A percentile compares a stretch with the other conserved stretches of the same genome.
Evolutionary conservation across 2,329 filamentous ascomycete species (phyloP).

Genomic region (Falciphora oryzae): DNA sequence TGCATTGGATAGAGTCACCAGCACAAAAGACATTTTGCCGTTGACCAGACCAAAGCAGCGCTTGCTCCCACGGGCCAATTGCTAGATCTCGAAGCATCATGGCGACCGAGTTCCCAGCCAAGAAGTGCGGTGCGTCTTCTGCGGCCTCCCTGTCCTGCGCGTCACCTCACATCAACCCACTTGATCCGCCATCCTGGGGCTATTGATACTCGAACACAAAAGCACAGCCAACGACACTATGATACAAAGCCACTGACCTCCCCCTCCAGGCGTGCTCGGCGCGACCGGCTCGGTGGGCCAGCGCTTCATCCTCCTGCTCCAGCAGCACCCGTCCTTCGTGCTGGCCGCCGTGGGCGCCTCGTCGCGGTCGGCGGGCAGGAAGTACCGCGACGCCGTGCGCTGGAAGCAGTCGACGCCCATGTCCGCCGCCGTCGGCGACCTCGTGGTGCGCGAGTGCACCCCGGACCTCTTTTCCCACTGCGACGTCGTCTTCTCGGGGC

Average conservation of each 20-base stretch:
- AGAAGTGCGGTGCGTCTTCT: conserved; percentile 19
- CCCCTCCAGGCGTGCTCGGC: conserved; percentile 63
- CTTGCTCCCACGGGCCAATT: not conserved
- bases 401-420: conserved; percentile 93
- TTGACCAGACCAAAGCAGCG: no score
- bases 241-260: not conserved
- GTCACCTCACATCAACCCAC: not conserved
- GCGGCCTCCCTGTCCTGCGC: not conserved
- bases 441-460: conserved; percentile 81
- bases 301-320: conserved; percentile 88
- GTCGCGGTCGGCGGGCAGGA: conserved; percentile 82
- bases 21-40: not conserved
- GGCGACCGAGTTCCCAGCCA: conserved; percentile 15
- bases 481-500: conserved; percentile 86
- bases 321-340: conserved; percentile 78
- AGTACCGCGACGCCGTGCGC: conserved; percentile 86
- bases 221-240: not conserved
- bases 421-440: conserved; percentile 63
- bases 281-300: conserved; percentile 93
- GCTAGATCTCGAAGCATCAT: conserved; percentile 6
- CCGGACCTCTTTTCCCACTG: conserved; percentile 81
- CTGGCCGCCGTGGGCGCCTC: conserved; percentile 89
- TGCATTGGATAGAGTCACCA: not conserved
- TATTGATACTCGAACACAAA: not conserved
- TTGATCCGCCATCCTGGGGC: not conserved